phyloP scores from a whole-genome alignment of 768 basidiomycete species.

The Flagelloscypha sp. region DNA sequence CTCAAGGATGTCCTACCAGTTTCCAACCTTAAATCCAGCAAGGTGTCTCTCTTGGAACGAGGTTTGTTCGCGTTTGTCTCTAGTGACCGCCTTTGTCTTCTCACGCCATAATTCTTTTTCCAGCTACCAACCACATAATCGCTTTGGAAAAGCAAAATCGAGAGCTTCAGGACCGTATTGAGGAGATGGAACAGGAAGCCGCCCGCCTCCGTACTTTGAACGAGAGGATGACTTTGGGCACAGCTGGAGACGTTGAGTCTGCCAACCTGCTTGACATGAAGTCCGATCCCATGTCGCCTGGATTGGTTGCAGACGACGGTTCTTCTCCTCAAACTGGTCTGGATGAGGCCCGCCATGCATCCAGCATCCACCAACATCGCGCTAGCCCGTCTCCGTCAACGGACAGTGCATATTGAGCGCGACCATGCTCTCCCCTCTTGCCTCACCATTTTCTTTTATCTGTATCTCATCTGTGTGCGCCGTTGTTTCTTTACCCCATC shows the following conservation, averaged over 20 bases:
- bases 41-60: slow-evolving; percentile 82
- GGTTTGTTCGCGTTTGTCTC: slow-evolving; percentile 36
- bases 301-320: slow-evolving; percentile 24
- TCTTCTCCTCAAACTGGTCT: too few relatives aligned
- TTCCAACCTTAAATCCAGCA: slow-evolving; percentile 87
- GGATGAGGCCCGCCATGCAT: too few relatives aligned
- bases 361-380: too few relatives aligned
- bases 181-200: slow-evolving; percentile 60
- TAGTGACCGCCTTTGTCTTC: slow-evolving; percentile 2
- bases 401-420: slow-evolving; percentile 36
- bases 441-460: slow-evolving; percentile 8
- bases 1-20: slow-evolving; percentile 82
- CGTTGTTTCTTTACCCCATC: slow-evolving; percentile 10
- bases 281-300: slow-evolving; percentile 51
- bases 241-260: slow-evolving; percentile 33
- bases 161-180: slow-evolving; percentile 61
- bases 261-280: slow-evolving; percentile 32
- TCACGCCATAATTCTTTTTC: slow-evolving; percentile 7
- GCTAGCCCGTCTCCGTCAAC: slow-evolving; percentile 33
- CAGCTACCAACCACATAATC: slow-evolving; percentile 76
- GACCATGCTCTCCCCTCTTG: slow-evolving; percentile 10
- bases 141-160: slow-evolving; percentile 65
- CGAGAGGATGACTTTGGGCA: slow-evolving; percentile 73
- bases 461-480: slow-evolving; percentile 12
- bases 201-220: slow-evolving; percentile 64